Evolutionary conservation across 2,329 filamentous ascomycete species (phyloP), one percentile per base, ranked within the genome.

Genomic region (Penicillium sp.): DNA sequence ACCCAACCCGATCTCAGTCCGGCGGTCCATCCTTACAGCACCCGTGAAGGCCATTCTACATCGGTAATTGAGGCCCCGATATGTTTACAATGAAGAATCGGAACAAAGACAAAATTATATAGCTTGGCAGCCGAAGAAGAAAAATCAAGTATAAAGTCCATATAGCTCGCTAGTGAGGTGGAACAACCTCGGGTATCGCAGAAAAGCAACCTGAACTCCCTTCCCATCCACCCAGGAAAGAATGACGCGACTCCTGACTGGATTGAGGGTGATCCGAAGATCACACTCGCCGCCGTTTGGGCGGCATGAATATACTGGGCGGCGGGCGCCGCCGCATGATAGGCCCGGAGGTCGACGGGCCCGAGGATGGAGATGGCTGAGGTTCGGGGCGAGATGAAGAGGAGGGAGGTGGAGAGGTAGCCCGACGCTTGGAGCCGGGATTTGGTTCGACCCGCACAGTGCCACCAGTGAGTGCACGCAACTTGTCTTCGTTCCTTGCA

Each of bases 281-380:
- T 64, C 55, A 69, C n/a, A 64, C 40, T 21, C 59, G 67, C 40
- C 58, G 66, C 32, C 64, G 67, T 54, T 70, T 72, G 2, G 69
- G 67, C 38, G 63, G 67, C 32, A 72, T 67, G 48, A 72, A 69
- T 3, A 68, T 56, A 51, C 62, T 71, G 5, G 68, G 67, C 18
- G 64, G 56, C 5, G 68, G 64, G 41, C 70, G 59, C 55, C 71
- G 72, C 27, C 67, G 66, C 34, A 68, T 56, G 3, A 64, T 39
- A 46, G 51, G 29, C 11, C 24, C 45, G 38, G 41, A 32, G 32
- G 31, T 27, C n/a, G 43, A 16, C 41, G 48, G 36, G 18, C 27
- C 31, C 14, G 39, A 42, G 13, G 45, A 22, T 8, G 49, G 36
- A 2, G 46, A 27, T 11, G 60, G 50, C 18, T 27, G 24, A 22